Conservation (phyloP, 2,329 filamentous ascomycete genomes). For the Aureobasidium sp. region DNA sequence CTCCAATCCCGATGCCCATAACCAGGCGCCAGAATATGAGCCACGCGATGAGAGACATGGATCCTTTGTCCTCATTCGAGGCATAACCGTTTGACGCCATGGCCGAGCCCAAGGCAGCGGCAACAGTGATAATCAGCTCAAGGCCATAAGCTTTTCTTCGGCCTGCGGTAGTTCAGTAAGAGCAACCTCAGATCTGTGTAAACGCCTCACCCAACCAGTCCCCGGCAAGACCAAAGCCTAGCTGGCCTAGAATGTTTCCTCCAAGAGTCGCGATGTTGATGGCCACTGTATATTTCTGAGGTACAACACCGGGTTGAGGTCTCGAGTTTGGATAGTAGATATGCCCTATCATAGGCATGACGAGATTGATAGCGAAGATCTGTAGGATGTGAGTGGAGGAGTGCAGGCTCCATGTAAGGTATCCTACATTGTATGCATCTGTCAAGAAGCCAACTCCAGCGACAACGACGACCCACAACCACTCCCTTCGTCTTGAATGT, state of each 20-base stretch:
- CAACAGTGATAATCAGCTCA: conserved; percentile 38
- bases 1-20: conserved; percentile 34
- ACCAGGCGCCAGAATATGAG: conserved; percentile 33
- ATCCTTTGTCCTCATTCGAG: neutral
- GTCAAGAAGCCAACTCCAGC: conserved; percentile 34
- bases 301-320: neutral
- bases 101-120: conserved; percentile 64
- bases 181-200: neutral
- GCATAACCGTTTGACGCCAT: conserved; percentile 41
- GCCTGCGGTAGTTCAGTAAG: conserved; percentile 21
- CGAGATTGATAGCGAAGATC: conserved; percentile 33
- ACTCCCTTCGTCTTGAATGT: neutral
- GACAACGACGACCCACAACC: conserved; percentile 20
- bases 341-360: conserved; percentile 33
- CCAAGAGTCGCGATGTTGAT: conserved; percentile 33
- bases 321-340: conserved; percentile 24
- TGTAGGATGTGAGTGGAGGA: neutral
- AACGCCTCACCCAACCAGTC: conserved; percentile 18
- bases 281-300: conserved; percentile 23
- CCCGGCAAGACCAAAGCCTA: conserved; percentile 32
- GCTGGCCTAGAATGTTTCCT: conserved; percentile 32
- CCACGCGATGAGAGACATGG: conserved; percentile 26
- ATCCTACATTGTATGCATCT: conserved; percentile 28
- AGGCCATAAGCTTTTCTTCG: conserved; percentile 34
- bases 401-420: neutral